phyloP scores from a whole-genome alignment of 1,284 basidiomycete genomes.

The Papiliotrema nemorosa region DNA sequence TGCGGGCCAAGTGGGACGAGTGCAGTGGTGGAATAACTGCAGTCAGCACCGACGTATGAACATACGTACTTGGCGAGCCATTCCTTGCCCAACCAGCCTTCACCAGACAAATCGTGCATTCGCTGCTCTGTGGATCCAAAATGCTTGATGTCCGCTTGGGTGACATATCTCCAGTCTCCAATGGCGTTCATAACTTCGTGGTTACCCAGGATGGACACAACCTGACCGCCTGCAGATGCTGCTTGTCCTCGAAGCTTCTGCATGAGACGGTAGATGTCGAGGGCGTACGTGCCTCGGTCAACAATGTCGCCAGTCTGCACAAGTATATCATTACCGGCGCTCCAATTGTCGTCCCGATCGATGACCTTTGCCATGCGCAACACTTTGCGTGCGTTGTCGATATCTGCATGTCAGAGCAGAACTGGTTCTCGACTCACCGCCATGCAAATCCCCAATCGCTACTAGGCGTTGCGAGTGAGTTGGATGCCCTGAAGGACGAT shows the following conservation, averaged over 20 bases:
- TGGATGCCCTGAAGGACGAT: constrained; percentile 3
- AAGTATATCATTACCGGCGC: constrained; percentile 70
- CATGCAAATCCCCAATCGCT: constrained; percentile 77
- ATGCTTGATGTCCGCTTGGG: constrained; percentile 69
- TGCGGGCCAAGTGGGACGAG: constrained; percentile 71
- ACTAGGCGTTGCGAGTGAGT: constrained; percentile 51
- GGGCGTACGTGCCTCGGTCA: constrained; percentile 84
- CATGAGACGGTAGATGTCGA: constrained; percentile 75
- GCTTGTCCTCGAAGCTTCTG: constrained; percentile 76
- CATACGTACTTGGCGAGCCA: constrained; percentile 68
- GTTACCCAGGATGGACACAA: constrained; percentile 76
- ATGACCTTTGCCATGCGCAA: constrained; percentile 72
- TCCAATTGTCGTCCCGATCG: constrained; percentile 65
- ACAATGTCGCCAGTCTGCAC: constrained; percentile 94
- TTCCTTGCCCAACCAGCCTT: constrained; percentile 72
- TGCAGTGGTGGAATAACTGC: constrained; percentile 70
- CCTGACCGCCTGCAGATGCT: constrained; percentile 60
- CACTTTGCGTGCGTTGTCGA: constrained; percentile 66
- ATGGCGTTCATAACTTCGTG: constrained; percentile 71
- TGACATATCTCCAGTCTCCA: constrained; percentile 88
- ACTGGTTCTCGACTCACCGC: constrained; percentile 27
- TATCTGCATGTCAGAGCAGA: constrained; percentile 43
- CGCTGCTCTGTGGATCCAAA: constrained; percentile 70
- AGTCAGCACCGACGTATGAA: neutral
- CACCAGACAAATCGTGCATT: constrained; percentile 62